Conservation (phyloP, 148 eudicot species). For the Rhododendron ovatum region DNA sequence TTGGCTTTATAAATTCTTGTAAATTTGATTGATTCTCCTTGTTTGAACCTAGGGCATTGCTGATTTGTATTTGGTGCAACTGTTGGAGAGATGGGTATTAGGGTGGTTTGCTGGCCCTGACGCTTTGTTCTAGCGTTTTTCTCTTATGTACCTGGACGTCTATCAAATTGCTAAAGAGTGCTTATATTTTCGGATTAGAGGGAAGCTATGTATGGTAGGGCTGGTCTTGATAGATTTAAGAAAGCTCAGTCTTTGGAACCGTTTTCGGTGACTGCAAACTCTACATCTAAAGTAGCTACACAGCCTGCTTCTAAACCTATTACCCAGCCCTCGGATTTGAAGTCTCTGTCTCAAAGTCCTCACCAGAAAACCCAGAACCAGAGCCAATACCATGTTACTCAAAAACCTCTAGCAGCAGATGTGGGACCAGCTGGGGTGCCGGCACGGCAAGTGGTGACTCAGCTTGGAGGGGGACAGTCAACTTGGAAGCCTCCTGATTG, state of each 20-base stretch:
- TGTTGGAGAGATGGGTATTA: neutral
- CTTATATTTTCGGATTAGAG: neutral
- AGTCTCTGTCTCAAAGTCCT: conserved; percentile 15
- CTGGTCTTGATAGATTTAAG: conserved; percentile 87
- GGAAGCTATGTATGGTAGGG: conserved; percentile 70
- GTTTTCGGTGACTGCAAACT: conserved; percentile 46
- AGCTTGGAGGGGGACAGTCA: conserved; percentile 83
- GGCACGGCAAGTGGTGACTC: conserved; percentile 46
- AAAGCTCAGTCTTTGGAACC: conserved; percentile 89
- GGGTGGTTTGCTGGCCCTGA: neutral
- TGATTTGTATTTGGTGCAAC: neutral
- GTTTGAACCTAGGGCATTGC: conserved; percentile 7
- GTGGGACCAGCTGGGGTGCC: conserved; percentile 26
- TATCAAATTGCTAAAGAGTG: conserved; percentile 5
- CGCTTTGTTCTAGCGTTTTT: neutral
- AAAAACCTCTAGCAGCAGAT: conserved; percentile 30
- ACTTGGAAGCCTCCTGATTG: conserved; percentile 98
- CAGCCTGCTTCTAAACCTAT: conserved; percentile 26
- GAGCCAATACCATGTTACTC: conserved; percentile 18
- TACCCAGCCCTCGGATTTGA: conserved; percentile 13
- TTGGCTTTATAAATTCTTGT: neutral
- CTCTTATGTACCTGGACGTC: neutral
- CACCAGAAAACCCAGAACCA: conserved; percentile 27
- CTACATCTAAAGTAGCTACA: conserved; percentile 36
- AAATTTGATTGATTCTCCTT: neutral